Evolutionary conservation across 2,329 filamentous ascomycete species (phyloP).

Genomic region (Stemphylium vesicarium): DNA sequence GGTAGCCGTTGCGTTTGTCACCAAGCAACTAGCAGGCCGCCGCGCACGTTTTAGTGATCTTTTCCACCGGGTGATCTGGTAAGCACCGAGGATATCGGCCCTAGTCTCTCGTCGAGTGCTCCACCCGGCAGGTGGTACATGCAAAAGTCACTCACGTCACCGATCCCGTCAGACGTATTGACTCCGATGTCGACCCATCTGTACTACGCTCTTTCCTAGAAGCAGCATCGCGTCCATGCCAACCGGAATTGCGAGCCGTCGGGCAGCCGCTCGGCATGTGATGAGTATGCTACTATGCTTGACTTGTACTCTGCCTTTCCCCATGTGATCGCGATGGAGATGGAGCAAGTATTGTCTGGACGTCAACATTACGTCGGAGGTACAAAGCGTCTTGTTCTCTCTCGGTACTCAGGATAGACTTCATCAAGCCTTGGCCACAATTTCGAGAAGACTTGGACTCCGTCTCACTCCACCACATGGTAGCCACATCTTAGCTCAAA

Average conservation of each 20-base stretch:
- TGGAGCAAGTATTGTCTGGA: not conserved
- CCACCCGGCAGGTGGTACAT: conserved; percentile 14
- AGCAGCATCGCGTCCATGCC: conserved; percentile 8
- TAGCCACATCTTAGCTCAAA: not conserved
- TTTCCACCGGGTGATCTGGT: conserved; percentile 12
- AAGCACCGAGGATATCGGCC: conserved; percentile 5
- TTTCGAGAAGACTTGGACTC: not conserved
- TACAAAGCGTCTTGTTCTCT: not conserved
- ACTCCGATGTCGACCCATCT: conserved; percentile 6
- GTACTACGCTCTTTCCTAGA: conserved; percentile 4
- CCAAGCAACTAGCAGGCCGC: not conserved
- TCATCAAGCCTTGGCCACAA: not conserved
- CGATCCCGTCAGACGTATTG: not conserved
- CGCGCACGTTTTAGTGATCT: conserved; percentile 2
- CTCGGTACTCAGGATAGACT: not conserved
- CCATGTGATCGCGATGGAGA: not conserved
- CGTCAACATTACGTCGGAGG: not conserved
- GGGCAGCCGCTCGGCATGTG: conserved; percentile 1
- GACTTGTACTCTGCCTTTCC: not conserved
- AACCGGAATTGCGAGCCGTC: conserved; percentile 10
- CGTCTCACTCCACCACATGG: not conserved
- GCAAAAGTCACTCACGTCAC: conserved; percentile 18
- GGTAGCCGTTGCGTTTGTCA: conserved; percentile 10
- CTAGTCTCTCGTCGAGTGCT: conserved; percentile 7
- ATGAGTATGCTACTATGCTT: conserved; percentile 1